Conservation (phyloP, 768 basidiomycete species). For the Trametes cubensis region DNA sequence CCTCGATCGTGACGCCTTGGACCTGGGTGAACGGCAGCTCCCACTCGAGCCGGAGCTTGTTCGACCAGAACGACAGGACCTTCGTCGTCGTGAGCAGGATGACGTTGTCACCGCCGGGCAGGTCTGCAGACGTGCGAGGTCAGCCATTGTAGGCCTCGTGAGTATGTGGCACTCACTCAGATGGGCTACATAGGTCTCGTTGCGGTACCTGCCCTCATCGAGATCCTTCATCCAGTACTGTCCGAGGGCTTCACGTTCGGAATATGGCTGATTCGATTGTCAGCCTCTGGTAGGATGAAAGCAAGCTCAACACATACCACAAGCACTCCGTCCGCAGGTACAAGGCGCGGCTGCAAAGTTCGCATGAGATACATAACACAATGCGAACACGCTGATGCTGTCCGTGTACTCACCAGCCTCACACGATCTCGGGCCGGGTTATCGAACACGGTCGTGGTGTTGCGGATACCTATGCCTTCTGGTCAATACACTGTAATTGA, state of each 20-base stretch:
- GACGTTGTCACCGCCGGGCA: conserved; percentile 78
- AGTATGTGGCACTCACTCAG: conserved; percentile 57
- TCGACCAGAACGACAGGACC: conserved; percentile 84
- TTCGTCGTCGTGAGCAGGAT: conserved; percentile 77
- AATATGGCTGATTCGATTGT: conserved; percentile 68
- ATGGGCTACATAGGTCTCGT: conserved; percentile 89
- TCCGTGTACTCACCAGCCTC: conserved; percentile 58
- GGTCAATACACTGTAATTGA: neutral
- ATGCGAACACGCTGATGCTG: neutral
- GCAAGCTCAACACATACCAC: conserved; percentile 53
- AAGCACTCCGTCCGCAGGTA: conserved; percentile 85
- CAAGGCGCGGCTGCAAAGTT: conserved; percentile 69
- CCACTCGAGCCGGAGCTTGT: conserved; percentile 86
- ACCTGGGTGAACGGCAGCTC: conserved; percentile 87
- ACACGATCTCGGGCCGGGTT: conserved; percentile 86
- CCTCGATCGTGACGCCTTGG: conserved; percentile 85
- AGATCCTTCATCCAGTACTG: conserved; percentile 98
- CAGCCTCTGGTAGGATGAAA: neutral
- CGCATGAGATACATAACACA: conserved; percentile 14
- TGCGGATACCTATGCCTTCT: conserved; percentile 74
- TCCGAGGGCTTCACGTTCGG: conserved; percentile 85
- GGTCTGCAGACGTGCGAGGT: conserved; percentile 46
- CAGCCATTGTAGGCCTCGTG: conserved; percentile 4
- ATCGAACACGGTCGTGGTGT: conserved; percentile 98
- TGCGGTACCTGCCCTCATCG: conserved; percentile 83